Conservation (phyloP, 202 grass and related monocot genomes). For the Zoysia matrella region DNA sequence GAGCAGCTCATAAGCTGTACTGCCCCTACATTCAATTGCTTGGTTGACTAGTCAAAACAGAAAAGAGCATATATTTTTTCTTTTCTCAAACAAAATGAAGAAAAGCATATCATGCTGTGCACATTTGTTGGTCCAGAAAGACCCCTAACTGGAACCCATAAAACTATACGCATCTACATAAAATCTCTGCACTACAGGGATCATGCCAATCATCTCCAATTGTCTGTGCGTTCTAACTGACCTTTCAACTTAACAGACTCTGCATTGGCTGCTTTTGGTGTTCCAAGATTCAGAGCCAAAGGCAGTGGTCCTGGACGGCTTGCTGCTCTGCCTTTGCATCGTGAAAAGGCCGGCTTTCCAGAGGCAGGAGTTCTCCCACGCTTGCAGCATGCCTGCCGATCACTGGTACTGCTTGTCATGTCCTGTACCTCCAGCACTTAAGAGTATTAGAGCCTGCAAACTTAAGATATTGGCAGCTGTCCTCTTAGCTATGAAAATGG, state of each 20-base stretch:
- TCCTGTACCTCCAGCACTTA: slow-evolving; percentile 25
- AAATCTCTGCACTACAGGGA: neutral
- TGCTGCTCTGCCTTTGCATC: slow-evolving; percentile 35
- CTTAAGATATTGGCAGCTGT: slow-evolving; percentile 24
- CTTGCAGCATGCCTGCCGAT: slow-evolving; percentile 8
- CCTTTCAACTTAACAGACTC: slow-evolving; percentile 36
- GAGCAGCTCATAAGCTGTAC: neutral
- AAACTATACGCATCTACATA: slow-evolving; percentile 8
- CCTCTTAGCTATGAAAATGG: slow-evolving; percentile 39
- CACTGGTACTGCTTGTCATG: slow-evolving; percentile 22
- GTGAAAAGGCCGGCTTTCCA: slow-evolving; percentile 27
- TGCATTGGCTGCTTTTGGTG: slow-evolving; percentile 65
- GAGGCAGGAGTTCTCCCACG: neutral
- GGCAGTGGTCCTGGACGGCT: slow-evolving; percentile 53
- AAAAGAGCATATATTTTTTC: neutral
- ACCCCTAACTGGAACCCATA: slow-evolving; percentile 13
- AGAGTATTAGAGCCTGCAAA: slow-evolving; percentile 32
- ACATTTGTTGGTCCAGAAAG: slow-evolving; percentile 52
- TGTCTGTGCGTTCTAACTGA: slow-evolving; percentile 32
- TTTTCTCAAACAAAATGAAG: neutral
- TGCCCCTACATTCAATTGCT: neutral
- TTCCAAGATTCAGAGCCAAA: slow-evolving; percentile 59
- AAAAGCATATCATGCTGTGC: slow-evolving; percentile 12
- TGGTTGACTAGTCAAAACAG: slow-evolving; percentile 37
- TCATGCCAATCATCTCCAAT: slow-evolving; percentile 28